phyloP scores from a whole-genome alignment of 2,329 filamentous ascomycete genomes.

The Hansfordia pulvinata region DNA sequence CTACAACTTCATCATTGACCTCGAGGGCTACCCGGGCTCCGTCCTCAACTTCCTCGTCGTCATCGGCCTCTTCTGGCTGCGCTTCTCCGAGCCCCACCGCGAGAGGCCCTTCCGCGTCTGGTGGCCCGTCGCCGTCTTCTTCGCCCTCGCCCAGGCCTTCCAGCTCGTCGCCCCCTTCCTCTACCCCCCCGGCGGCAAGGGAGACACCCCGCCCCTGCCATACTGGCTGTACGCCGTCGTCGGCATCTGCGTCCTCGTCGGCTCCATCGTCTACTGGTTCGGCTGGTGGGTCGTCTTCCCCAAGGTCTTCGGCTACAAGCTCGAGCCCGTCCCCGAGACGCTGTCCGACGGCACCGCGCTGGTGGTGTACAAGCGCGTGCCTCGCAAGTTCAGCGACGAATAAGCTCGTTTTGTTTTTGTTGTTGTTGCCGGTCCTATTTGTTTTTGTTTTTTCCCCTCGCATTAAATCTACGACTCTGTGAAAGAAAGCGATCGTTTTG shows the following conservation, averaged over 20 bases:
- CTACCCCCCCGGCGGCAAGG: conserved; percentile 30
- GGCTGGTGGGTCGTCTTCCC: conserved; percentile 37
- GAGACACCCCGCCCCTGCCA: too few species aligned
- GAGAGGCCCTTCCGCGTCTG: conserved; percentile 16
- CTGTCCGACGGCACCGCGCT: too few species aligned
- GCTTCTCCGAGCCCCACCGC: conserved; percentile 11
- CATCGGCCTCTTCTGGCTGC: conserved; percentile 19
- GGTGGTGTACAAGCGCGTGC: too few species aligned
- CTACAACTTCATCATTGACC: conserved; percentile 23
- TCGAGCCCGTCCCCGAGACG: too few species aligned
- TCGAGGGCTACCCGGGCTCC: conserved; percentile 22
- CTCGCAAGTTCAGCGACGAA: too few species aligned
- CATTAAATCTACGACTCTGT: too few species aligned
- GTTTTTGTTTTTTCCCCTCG: too few species aligned
- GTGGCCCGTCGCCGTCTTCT: conserved; percentile 14
- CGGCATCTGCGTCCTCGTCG: conserved; percentile 33
- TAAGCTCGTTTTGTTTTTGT: too few species aligned
- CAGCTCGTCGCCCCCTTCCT: too few species aligned
- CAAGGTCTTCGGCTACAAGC: conserved; percentile 31
- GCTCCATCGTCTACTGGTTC: conserved; percentile 37
- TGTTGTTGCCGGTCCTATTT: too few species aligned
- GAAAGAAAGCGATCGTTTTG: too few species aligned
- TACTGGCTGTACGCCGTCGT: conserved; percentile 44
- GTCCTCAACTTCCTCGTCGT: conserved; percentile 19
- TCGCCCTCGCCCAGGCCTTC: too few species aligned